A percentile compares a stretch with the other conserved stretches of the same genome.
phyloP scores from a whole-genome alignment of 2,329 filamentous ascomycete genomes.

The Ramularia collo-cygni region DNA sequence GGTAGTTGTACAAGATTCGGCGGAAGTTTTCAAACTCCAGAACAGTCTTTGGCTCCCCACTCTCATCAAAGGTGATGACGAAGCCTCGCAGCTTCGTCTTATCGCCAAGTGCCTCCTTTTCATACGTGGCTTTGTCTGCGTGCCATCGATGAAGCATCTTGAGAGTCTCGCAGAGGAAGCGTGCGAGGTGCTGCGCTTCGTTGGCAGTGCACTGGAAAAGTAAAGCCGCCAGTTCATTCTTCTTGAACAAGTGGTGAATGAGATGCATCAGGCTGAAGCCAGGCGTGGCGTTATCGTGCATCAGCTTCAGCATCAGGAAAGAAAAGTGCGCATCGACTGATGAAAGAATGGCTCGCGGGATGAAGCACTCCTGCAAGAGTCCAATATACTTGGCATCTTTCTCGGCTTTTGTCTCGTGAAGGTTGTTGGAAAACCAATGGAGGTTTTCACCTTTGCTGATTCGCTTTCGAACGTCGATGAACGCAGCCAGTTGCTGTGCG shows the following conservation, averaged over 20 bases:
- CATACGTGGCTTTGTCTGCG: slow-evolving; percentile 65
- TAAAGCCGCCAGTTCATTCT: slow-evolving; percentile 70
- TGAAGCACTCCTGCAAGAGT: slow-evolving; percentile 81
- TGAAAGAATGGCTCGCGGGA: slow-evolving; percentile 81
- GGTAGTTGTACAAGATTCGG: slow-evolving; percentile 82
- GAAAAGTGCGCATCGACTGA: slow-evolving; percentile 83
- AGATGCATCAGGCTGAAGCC: slow-evolving; percentile 82
- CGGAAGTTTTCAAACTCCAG: slow-evolving; percentile 83
- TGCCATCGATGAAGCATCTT: slow-evolving; percentile 82
- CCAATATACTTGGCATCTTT: slow-evolving; percentile 62
- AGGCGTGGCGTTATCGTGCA: slow-evolving; percentile 76
- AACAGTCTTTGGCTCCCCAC: slow-evolving; percentile 54
- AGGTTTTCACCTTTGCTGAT: slow-evolving; percentile 46
- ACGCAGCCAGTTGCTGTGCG: slow-evolving; percentile 60
- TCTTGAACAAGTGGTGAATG: slow-evolving; percentile 75
- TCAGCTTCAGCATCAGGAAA: slow-evolving; percentile 76
- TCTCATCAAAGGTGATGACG: slow-evolving; percentile 63
- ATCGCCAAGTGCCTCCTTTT: slow-evolving; percentile 69
- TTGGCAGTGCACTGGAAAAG: slow-evolving; percentile 86
- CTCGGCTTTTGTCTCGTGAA: slow-evolving; percentile 22
- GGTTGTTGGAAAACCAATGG: slow-evolving; percentile 59
- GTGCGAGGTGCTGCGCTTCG: slow-evolving; percentile 87
- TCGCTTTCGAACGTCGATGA: slow-evolving; percentile 60
- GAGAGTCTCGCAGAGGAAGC: slow-evolving; percentile 77
- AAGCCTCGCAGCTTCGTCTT: slow-evolving; percentile 69